Evolutionary conservation across 78 protist genomes (phyloP), one percentile per base, ranked within the genome.

Genomic region (Emiliania huxleyi): DNA sequence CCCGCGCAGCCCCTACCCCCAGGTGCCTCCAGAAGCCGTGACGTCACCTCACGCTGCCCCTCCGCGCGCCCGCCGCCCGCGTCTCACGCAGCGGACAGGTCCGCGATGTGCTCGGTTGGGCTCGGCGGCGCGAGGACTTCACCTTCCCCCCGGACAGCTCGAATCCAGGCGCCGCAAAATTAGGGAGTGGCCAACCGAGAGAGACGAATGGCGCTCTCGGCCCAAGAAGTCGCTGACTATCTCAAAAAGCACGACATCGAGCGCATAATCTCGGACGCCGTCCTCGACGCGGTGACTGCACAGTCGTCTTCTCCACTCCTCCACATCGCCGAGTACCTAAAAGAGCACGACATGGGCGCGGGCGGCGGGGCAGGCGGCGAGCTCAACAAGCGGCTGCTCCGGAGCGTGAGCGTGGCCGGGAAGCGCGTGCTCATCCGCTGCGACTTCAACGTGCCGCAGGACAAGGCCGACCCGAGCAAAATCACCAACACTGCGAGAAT

Each of bases 361-460:
- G 40, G 42, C 25, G 83, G 5, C 83, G 42, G 1, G 15, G 19
- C 42, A 2, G 83, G 33, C 42, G 18, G 37, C 44, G 8, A 18
- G 43, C 85, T 93, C 43, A 95, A 81, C 89, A 97, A 98, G 94
- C 89, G 93, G 42, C 49, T 88, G 55, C 79, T 97, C 55, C 94
- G 42, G 29, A 40, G 94, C 69, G 87, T 96, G 26, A 97, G 97
- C 91, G 81, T 97, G 87, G 84, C 49, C 48, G 98, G 96, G 69
- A 97, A 97, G 93, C 95, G 98, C 90, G 98, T 97, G 48, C 95
- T 97, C 48, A 96, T 96, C 48, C 95, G 98, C 79, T 98, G 97
- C 43, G 97, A 96, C 94, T 93, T 87, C 87, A 96, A 96, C 89
- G 96, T 96, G 42, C 83, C 75, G 33, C 75, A 62, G 75, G 75